phyloP scores from a whole-genome alignment of 352 stramenopile genomes.

The Pythium monospermum region DNA sequence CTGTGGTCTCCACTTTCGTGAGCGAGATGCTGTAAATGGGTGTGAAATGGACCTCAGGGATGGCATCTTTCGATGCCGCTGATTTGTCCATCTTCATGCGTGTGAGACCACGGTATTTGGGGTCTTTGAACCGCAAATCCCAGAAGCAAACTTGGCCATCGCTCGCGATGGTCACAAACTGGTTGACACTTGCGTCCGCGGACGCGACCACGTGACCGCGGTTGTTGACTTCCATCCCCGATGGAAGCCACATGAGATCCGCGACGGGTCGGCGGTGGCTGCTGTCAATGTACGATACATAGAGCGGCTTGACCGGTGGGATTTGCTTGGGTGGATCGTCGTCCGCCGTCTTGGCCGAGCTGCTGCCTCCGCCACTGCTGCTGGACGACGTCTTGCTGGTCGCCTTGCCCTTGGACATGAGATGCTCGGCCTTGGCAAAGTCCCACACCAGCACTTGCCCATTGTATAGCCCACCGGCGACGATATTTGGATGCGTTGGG shows the following conservation, averaged over 20 bases:
- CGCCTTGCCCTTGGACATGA: slow-evolving; percentile 51
- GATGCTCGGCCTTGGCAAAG: slow-evolving; percentile 70
- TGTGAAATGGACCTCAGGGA: slow-evolving; percentile 70
- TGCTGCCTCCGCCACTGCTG: no score
- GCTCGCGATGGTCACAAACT: slow-evolving; percentile 90
- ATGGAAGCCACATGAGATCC: slow-evolving; percentile 86
- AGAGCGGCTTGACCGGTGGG: slow-evolving; percentile 60
- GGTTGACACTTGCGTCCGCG: slow-evolving; percentile 52
- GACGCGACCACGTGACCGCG: slow-evolving; percentile 74
- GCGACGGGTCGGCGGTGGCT: slow-evolving; percentile 83
- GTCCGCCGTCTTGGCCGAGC: slow-evolving; percentile 9
- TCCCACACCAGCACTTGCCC: slow-evolving; percentile 92
- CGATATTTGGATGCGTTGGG: slow-evolving; percentile 74
- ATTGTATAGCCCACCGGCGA: slow-evolving; percentile 79
- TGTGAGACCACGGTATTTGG: slow-evolving; percentile 66
- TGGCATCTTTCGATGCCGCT: slow-evolving; percentile 39
- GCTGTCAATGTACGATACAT: slow-evolving; percentile 84
- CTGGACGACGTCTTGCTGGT: slow-evolving; percentile 29
- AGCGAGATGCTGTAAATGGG: slow-evolving; percentile 82
- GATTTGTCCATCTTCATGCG: slow-evolving; percentile 61
- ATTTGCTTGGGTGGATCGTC: slow-evolving; percentile 56
- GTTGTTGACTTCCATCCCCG: slow-evolving; percentile 84
- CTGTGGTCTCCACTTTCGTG: slow-evolving; percentile 65
- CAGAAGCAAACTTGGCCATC: slow-evolving; percentile 92
- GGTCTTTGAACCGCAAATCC: slow-evolving; percentile 89